Percentiles rank a stretch among this genome's conserved stretches.
Evolutionary conservation across 495 filamentous ascomycete genomes (phyloP).

Genomic region (Xylaria flabelliformis): DNA sequence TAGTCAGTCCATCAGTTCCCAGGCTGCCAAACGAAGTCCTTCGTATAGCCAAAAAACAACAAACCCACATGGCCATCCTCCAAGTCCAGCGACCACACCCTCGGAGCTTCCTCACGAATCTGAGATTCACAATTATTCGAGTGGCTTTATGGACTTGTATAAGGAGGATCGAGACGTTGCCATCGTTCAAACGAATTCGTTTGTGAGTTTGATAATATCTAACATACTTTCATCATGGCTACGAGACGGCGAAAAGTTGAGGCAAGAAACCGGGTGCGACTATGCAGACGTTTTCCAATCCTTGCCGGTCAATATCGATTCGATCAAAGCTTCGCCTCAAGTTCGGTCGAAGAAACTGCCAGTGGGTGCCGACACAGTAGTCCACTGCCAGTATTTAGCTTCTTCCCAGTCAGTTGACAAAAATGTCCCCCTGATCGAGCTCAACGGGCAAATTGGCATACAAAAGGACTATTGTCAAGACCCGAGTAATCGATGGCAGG

Average conservation of each 20-base stretch:
- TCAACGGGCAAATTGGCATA: constrained; percentile 84
- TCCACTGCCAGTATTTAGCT: constrained; percentile 75
- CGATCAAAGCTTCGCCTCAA: constrained; percentile 40
- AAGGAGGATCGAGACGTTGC: constrained; percentile 64
- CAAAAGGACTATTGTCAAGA: constrained; percentile 78
- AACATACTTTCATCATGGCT: constrained; percentile 75
- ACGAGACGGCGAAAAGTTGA: constrained; percentile 61
- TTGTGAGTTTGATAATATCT: constrained; percentile 70
- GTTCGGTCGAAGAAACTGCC: constrained; percentile 54
- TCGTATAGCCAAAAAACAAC: constrained; percentile 50
- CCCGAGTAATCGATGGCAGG: constrained; percentile 74
- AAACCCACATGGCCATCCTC: constrained; percentile 53
- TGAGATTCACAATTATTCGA: constrained; percentile 69
- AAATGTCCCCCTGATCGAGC: constrained; percentile 78
- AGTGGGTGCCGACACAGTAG: constrained; percentile 47
- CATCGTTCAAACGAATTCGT: constrained; percentile 67
- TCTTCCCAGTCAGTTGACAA: constrained; percentile 63
- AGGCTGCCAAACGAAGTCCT: constrained; percentile 61
- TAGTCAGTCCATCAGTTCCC: constrained; percentile 71
- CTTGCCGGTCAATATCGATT: constrained; percentile 47
- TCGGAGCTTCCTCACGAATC: constrained; percentile 61
- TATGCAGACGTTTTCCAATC: constrained; percentile 59
- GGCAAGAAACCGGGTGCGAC: constrained; percentile 50
- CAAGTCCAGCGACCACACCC: constrained; percentile 62
- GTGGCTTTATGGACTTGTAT: constrained; percentile 73